Evolutionary conservation across 345 rosid species (phyloP).

Genomic region (Arabidopsis suecica): DNA sequence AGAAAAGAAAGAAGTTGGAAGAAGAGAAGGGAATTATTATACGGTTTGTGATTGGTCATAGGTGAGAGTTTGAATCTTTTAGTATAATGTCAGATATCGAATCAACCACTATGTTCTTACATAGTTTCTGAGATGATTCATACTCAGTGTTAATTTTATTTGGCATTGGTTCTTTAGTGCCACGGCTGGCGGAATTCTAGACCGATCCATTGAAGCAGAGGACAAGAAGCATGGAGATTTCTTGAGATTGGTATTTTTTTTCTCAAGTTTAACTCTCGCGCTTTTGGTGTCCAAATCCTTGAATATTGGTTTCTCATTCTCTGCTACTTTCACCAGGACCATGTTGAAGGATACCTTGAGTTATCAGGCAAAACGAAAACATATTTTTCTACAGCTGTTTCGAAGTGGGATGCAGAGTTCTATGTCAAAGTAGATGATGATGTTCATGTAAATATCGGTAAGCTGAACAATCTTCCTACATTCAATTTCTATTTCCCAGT

Average conservation of each 20-base stretch:
- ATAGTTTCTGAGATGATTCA: slow-evolving; percentile 9
- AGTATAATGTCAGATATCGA: neutral
- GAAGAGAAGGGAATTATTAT: slow-evolving; percentile 68
- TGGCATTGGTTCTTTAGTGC: slow-evolving; percentile 55
- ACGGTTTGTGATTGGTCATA: slow-evolving; percentile 77
- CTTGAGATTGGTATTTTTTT: slow-evolving; percentile 71
- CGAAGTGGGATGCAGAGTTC: slow-evolving; percentile 79
- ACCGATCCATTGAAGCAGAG: slow-evolving; percentile 92
- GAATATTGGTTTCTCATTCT: neutral
- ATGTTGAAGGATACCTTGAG: slow-evolving; percentile 65
- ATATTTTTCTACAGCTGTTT: slow-evolving; percentile 56
- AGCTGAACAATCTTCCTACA: slow-evolving; percentile 6
- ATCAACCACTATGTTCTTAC: neutral
- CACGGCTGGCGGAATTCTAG: slow-evolving; percentile 87
- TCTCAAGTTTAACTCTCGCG: neutral
- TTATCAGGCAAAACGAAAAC: slow-evolving; percentile 56
- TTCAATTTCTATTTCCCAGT: neutral
- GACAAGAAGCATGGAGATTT: slow-evolving; percentile 87
- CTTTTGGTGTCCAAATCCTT: neutral
- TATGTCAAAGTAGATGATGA: slow-evolving; percentile 80
- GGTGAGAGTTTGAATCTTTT: slow-evolving; percentile 52
- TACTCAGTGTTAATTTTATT: neutral
- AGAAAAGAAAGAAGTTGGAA: slow-evolving; percentile 66
- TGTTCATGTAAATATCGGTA: slow-evolving; percentile 80
- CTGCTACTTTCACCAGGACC: slow-evolving; percentile 55